Evolutionary conservation across 2,329 filamentous ascomycete genomes (phyloP).

Genomic region (Beauveria asiatica): DNA sequence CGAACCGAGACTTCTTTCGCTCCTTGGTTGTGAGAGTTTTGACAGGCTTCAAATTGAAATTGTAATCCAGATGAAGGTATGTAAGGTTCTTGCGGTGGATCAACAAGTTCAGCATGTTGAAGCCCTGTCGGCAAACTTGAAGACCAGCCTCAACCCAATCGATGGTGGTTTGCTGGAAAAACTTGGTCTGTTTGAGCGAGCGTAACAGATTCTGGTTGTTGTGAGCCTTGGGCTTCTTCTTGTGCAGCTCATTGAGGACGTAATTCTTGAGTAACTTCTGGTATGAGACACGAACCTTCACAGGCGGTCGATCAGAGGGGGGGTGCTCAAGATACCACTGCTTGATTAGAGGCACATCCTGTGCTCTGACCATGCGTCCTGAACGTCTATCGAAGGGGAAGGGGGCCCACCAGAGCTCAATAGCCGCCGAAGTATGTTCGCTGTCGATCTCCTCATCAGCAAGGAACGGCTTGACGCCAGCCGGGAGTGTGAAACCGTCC

Average conservation of each 20-base stretch:
- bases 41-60: conserved; percentile 98
- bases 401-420: conserved; percentile 95
- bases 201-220: conserved; percentile 88
- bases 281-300: conserved; percentile 96
- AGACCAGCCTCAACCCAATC: conserved; percentile 99
- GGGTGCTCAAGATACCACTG: conserved; percentile 98
- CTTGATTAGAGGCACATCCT: conserved; percentile 94
- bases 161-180: conserved; percentile 98
- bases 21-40: conserved; percentile 98
- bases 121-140: conserved; percentile 95
- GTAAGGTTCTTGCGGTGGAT: conserved; percentile 98
- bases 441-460: conserved; percentile 83
- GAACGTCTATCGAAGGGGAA: conserved; percentile 93
- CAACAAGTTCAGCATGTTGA: conserved; percentile 97
- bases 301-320: conserved; percentile 73
- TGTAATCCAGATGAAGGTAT: conserved; percentile 97
- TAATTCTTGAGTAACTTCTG: conserved; percentile 96
- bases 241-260: conserved; percentile 93
- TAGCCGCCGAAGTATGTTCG: conserved; percentile 80
- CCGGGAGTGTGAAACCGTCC: conserved; percentile 75
- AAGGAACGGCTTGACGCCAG: conserved; percentile 76
- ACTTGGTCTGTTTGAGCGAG: conserved; percentile 91
- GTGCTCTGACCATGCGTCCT: conserved; percentile 89
- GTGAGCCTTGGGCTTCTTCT: conserved; percentile 88
- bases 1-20: conserved; percentile 97